Evolutionary conservation across 768 basidiomycete species (phyloP).

Genomic region (Termitomyces sp.): DNA sequence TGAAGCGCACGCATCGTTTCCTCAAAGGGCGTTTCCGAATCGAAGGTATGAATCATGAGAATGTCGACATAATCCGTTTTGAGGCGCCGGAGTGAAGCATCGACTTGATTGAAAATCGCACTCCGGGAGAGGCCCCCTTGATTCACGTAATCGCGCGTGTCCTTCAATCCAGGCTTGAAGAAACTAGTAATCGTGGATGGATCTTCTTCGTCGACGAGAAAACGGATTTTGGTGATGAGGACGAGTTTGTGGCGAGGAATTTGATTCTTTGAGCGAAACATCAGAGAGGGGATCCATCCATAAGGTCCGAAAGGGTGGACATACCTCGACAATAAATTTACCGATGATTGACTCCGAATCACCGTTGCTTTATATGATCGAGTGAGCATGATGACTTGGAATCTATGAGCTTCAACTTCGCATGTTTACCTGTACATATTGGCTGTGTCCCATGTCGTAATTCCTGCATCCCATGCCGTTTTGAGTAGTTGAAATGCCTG

Average conservation of each 20-base stretch:
- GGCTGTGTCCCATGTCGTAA: slow-evolving; percentile 1
- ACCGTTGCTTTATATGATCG: not conserved
- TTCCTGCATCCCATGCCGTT: slow-evolving; percentile 1
- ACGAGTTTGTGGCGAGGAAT: slow-evolving; percentile 7
- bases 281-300: too few relatives aligned
- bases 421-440: slow-evolving; percentile 1
- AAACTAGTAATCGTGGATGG: not conserved
- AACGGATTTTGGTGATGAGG: slow-evolving; percentile 1
- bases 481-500: not conserved
- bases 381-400: not conserved
- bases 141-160: slow-evolving; percentile 15
- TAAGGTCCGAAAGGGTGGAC: not conserved
- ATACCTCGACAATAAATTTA: not conserved
- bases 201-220: slow-evolving; percentile 2
- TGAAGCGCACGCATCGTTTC: slow-evolving; percentile 45
- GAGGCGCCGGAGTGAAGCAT: slow-evolving; percentile 24
- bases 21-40: slow-evolving; percentile 24
- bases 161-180: not conserved
- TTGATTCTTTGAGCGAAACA: not conserved
- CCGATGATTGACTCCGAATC: not conserved
- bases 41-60: slow-evolving; percentile 38
- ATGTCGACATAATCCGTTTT: slow-evolving; percentile 25
- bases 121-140: slow-evolving; percentile 11
- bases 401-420: not conserved
- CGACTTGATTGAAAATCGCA: slow-evolving; percentile 29